Evolutionary conservation across 768 basidiomycete species (phyloP).

Genomic region (Postia placenta): DNA sequence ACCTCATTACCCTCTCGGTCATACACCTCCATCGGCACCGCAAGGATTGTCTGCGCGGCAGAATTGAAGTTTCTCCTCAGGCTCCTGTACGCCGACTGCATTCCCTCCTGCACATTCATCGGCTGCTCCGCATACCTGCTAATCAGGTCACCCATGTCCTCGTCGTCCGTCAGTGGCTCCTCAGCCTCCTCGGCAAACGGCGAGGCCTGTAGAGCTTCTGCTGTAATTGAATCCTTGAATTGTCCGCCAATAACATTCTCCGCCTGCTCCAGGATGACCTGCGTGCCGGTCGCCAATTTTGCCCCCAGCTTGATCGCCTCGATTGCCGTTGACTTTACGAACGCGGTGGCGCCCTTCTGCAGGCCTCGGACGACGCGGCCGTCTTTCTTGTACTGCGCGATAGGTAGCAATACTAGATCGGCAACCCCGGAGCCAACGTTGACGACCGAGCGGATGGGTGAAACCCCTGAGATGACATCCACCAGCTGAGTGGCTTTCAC

Average conservation of each 20-base stretch:
- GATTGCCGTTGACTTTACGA: conserved; percentile 90
- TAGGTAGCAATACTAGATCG: conserved; percentile 90
- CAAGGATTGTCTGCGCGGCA: conserved; percentile 96
- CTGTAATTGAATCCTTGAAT: conserved; percentile 57
- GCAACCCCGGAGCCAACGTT: conserved; percentile 97
- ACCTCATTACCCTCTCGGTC: conserved; percentile 92
- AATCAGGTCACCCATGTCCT: conserved; percentile 49
- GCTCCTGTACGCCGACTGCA: conserved; percentile 89
- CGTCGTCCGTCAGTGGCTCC: conserved; percentile 34
- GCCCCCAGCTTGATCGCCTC: conserved; percentile 96
- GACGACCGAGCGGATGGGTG: conserved; percentile 93
- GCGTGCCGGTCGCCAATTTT: conserved; percentile 91
- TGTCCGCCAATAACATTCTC: conserved; percentile 85
- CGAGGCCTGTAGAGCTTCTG: conserved; percentile 52
- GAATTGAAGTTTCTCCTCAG: conserved; percentile 81
- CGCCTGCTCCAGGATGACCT: conserved; percentile 94
- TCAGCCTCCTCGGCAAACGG: conserved; percentile 20
- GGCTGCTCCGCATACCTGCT: conserved; percentile 95
- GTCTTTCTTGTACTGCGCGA: conserved; percentile 97
- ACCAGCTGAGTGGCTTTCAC: conserved; percentile 98
- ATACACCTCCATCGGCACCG: conserved; percentile 98
- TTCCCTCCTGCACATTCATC: conserved; percentile 72
- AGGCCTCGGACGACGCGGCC: conserved; percentile 87
- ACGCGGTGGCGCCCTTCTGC: conserved; percentile 90
- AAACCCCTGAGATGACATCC: conserved; percentile 93